Conservation (phyloP, 176 grass and related monocot genomes). For the Avena atlantica region DNA sequence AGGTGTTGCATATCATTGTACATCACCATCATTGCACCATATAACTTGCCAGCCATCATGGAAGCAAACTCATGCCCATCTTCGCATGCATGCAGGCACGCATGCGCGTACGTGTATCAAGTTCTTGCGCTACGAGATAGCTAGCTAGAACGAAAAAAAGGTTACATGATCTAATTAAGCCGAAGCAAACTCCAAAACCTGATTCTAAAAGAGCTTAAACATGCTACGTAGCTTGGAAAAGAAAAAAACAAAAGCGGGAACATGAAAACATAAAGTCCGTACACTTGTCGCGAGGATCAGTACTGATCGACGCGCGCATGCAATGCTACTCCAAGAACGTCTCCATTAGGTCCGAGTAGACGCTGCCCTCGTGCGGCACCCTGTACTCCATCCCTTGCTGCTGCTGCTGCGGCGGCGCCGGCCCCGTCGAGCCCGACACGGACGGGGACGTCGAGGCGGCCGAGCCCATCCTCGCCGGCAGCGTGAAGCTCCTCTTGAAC, state of each 20-base stretch:
- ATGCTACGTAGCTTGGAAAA: conserved; percentile 36
- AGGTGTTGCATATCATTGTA: conserved; percentile 52
- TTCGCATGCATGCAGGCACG: conserved; percentile 52
- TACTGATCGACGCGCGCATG: background rate
- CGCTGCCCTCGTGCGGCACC: conserved; percentile 68
- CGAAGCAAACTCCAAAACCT: conserved; percentile 57
- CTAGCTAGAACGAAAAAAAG: background rate
- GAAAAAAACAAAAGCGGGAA: conserved; percentile 22
- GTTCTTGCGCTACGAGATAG: conserved; percentile 27
- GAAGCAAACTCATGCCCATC: conserved; percentile 65
- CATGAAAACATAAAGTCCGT: conserved; percentile 35
- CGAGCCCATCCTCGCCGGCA: conserved; percentile 80
- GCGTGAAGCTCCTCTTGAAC: conserved; percentile 98
- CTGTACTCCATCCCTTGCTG: conserved; percentile 83
- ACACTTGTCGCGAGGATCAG: conserved; percentile 2
- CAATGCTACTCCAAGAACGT: conserved; percentile 81
- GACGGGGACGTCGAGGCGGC: conserved; percentile 66
- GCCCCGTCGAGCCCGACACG: conserved; percentile 46
- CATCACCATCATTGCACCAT: conserved; percentile 51
- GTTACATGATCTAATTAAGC: conserved; percentile 53
- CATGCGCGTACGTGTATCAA: background rate
- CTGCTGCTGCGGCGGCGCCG: conserved; percentile 37
- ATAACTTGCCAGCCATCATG: conserved; percentile 49
- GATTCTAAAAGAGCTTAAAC: conserved; percentile 47
- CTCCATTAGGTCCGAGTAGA: conserved; percentile 97